These are phyloP conservation scores for Trebouxia sp. DNA, from an alignment of 139 green algal species.

Conservation along the genomic window DNA sequence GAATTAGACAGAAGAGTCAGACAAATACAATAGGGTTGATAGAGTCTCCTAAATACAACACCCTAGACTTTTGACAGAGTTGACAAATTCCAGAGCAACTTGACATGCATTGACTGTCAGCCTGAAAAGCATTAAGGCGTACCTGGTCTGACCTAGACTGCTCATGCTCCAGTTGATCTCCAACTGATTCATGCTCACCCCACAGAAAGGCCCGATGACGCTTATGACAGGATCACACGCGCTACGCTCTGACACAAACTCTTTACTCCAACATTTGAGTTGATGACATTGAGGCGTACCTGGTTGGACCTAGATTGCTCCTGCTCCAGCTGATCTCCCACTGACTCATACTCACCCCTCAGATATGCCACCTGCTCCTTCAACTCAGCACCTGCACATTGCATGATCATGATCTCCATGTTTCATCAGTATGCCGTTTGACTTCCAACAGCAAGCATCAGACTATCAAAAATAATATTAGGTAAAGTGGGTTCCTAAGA, in stretches of 20 bases:
- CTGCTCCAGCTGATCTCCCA: constrained; percentile 43
- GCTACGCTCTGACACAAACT: no score
- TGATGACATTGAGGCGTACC: constrained; percentile 10
- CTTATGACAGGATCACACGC: no score
- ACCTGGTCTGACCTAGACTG: neutral
- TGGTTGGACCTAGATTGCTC: constrained; percentile 27
- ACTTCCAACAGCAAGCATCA: neutral
- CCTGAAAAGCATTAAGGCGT: constrained; percentile 31
- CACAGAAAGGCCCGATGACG: constrained; percentile 31
- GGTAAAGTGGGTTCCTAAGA: no score
- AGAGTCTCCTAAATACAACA: no score
- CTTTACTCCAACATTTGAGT: neutral
- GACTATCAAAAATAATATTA: no score
- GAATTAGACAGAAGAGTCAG: no score
- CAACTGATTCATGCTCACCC: constrained; percentile 38
- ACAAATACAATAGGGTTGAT: no score
- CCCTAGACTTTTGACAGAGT: no score
- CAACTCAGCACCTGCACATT: constrained; percentile 41
- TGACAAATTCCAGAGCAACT: no score
- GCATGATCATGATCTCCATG: neutral
- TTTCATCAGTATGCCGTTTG: no score
- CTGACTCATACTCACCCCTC: constrained; percentile 38
- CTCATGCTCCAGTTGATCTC: constrained; percentile 48
- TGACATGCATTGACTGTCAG: no score
- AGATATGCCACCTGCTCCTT: constrained; percentile 36